Base-by-base conservation (phyloP, 2,329 filamentous ascomycete species). In the Fusarium euwallaceae region DNA sequence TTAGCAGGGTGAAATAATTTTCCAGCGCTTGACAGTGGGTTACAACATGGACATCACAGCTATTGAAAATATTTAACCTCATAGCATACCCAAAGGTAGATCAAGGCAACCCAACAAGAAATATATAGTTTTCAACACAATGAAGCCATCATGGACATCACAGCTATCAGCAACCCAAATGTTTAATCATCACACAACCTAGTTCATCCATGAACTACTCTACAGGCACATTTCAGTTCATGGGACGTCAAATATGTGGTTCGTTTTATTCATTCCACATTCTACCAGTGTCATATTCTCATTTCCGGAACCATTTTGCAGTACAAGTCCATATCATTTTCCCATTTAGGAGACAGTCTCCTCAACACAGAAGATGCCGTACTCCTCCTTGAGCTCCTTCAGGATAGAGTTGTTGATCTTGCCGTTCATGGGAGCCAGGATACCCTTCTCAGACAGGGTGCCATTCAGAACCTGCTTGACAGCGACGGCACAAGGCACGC, bases 391-490 rank as follows among this genome's bases (percentile, higher is more conserved):
- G 69, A 97, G 88, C 82, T 94, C 92, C 86, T 92, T 90, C 84
- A 95, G 92, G 78, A 97, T 84, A 41, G 94, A 92, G 79, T 89
- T 88, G 80, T 91, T 92, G 80, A 96, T 90, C 80, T 92, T 90
- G 70, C 88, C 87, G 78, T 86, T 91, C 89, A 96, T 93, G 17
- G 94, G 94, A 29, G 94, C 95, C 70, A 97, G 84, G 61, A 97
- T 87, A 82, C 93, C 93, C 86, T 90, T 93, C 82, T 94, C 88
- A 56, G 86, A 88, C 71, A 95, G 91, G 4, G 91, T 93, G 20
- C 93, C 93, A 82, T 95, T 88, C 43, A 96, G 88, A 27, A 97
- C 92, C 86, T 93, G 90, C 87, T 94, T 89, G 71, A 95, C 93
- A 53, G 94, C 66, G 14, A 85, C 84, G 60, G 81, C 84, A 69